Percentiles rank a stretch among this genome's conserved stretches.
phyloP scores from a whole-genome alignment of 177 flowering plant genomes.

The Vitis hybrid region DNA sequence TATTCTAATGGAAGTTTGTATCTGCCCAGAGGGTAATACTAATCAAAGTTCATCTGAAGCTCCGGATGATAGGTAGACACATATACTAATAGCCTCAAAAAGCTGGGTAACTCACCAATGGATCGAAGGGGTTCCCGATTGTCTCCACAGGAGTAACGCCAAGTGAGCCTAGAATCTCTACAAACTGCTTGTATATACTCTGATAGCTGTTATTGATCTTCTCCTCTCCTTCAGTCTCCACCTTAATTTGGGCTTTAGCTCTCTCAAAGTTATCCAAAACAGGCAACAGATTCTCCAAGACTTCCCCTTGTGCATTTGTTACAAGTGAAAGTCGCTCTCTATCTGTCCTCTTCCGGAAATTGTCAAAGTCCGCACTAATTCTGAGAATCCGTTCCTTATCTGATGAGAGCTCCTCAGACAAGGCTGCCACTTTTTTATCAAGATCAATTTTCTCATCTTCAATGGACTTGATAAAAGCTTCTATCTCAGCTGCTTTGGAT shows the following conservation, averaged over 20 bases:
- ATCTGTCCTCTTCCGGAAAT: slow-evolving; percentile 88
- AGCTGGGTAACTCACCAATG: slow-evolving; percentile 61
- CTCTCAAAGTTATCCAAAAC: slow-evolving; percentile 95
- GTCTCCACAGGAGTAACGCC: slow-evolving; percentile 81
- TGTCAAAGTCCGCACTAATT: slow-evolving; percentile 93
- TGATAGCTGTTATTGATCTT: slow-evolving; percentile 84
- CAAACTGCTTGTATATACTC: slow-evolving; percentile 87
- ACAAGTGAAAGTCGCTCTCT: slow-evolving; percentile 72
- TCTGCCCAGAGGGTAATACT: too few species aligned
- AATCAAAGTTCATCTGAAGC: too few species aligned
- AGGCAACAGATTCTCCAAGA: slow-evolving; percentile 69
- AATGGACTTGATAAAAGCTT: slow-evolving; percentile 51
- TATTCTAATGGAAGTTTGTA: too few species aligned
- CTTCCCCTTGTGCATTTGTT: slow-evolving; percentile 84
- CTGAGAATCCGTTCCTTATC: slow-evolving; percentile 67
- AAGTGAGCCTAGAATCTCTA: slow-evolving; percentile 67
- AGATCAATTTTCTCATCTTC: slow-evolving; percentile 71
- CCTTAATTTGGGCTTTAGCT: slow-evolving; percentile 80
- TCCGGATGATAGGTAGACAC: too few species aligned
- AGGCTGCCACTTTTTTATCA: slow-evolving; percentile 41
- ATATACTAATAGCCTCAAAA: neutral
- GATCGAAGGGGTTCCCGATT: slow-evolving; percentile 74
- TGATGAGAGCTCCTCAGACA: slow-evolving; percentile 56
- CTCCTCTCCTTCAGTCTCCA: slow-evolving; percentile 78
- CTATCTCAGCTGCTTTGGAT: slow-evolving; percentile 57